A percentile compares a stretch with the other conserved stretches of the same genome.
phyloP scores from a whole-genome alignment of 1,284 basidiomycete genomes.

The Ceratobasidium sp. region DNA sequence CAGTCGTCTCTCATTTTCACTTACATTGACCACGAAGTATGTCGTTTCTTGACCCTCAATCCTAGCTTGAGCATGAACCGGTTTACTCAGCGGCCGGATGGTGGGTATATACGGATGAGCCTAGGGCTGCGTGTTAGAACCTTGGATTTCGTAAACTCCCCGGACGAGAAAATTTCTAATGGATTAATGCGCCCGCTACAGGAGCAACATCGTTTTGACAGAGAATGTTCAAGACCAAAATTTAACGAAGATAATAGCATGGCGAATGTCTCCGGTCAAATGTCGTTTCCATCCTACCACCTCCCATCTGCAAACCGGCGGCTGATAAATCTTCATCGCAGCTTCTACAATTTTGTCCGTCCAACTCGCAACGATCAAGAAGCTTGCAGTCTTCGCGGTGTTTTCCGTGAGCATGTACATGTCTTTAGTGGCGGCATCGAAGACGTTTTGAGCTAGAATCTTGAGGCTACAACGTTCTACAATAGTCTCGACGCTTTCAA shows the following conservation, averaged over 20 bases:
- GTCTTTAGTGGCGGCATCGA: not conserved
- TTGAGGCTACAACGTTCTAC: not conserved
- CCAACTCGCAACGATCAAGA: not conserved
- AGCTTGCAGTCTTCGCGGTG: not conserved
- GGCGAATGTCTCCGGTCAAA: not conserved
- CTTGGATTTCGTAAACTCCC: too few species aligned
- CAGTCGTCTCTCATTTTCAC: too few species aligned
- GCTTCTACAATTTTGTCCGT: not conserved
- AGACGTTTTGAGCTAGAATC: not conserved
- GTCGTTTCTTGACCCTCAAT: too few species aligned
- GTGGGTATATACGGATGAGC: too few species aligned
- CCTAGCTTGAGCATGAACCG: too few species aligned
- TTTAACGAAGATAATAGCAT: slow-evolving; percentile 14
- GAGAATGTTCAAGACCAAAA: not conserved
- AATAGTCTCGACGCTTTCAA: not conserved
- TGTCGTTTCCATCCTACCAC: slow-evolving; percentile 16
- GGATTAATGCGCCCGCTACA: too few species aligned
- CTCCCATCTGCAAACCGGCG: not conserved
- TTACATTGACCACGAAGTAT: too few species aligned
- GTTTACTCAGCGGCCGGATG: too few species aligned
- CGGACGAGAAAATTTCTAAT: too few species aligned
- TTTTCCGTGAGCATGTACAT: not conserved
- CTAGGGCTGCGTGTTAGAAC: too few species aligned
- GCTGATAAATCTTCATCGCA: not conserved
- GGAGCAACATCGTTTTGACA: too few species aligned